Evolutionary conservation across 352 stramenopile genomes (phyloP), one percentile per base, ranked within the genome.

Genomic region (Phytophthora litchii): DNA sequence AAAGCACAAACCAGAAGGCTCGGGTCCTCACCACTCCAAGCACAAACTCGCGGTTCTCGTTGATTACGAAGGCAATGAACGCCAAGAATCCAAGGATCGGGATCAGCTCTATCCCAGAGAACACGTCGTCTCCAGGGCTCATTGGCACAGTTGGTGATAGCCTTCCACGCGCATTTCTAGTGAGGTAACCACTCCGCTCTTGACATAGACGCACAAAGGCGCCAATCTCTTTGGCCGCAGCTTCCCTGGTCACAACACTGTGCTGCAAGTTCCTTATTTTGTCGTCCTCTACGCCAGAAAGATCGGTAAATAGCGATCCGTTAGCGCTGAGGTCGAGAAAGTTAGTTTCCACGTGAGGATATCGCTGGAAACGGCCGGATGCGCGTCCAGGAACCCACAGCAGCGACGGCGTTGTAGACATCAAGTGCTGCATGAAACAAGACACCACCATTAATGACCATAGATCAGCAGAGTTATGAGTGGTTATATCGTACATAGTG

Each of bases 1-100:
- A 78, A 32, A 86, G 38, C 14, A 80, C 21, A 45, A 88, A 78
- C 78, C 81, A 91, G 45, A 81, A 74, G 23, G 76, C 38, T n/a
- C 77, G 75, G 3, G 54, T 74, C 3, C 60, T 55, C 17, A 85
- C 34, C 10, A 83, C 64, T 20, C 41, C 50, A 3, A 76, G 51
- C 32, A 86, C 48, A 6, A 74, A 43, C 27, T 53, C 56, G 19
- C 71, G 75, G 48, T 86, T 77, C 13, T 87, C 72, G 44, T 73
- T 67, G 14, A 79, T 34, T 16, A 72, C 55, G 17, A 78, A 38
- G 10, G 60, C 62, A 1, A 82, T n/a, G 42, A 83, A 85, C 11
- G 58, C 41, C 8, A 74, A 16, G 21, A 86, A 52, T 0, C 36
- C 73, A 16, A 84, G 16, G 13, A 71, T 56, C 7, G 73, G 78